phyloP scores from a whole-genome alignment of 2,329 filamentous ascomycete species.

The Mycocentrospora acerina region DNA sequence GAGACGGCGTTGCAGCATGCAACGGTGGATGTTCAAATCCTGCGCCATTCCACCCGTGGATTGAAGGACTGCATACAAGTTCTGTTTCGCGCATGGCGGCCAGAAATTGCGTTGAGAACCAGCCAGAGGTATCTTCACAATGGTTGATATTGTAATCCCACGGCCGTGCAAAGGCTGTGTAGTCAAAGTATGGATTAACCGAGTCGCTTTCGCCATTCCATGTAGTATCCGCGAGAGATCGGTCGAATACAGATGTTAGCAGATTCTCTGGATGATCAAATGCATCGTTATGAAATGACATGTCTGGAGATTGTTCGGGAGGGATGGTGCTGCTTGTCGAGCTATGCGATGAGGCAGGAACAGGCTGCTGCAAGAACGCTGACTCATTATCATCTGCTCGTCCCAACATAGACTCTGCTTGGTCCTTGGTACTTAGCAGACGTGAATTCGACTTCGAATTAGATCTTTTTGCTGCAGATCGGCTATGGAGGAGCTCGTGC shows the following conservation, averaged over 20 bases:
- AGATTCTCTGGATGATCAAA: too few relatives aligned
- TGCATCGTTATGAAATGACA: too few relatives aligned
- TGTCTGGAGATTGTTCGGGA: too few relatives aligned
- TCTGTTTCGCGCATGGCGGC: conserved; percentile 8
- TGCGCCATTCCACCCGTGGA: not conserved
- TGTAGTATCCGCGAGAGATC: not conserved
- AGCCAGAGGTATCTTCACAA: not conserved
- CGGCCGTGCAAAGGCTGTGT: conserved; percentile 6
- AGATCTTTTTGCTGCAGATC: not conserved
- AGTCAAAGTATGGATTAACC: conserved; percentile 8
- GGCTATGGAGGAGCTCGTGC: conserved; percentile 8
- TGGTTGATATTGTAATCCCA: conserved; percentile 4
- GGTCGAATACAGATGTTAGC: not conserved
- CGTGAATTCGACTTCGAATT: conserved; percentile 1
- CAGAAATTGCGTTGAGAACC: conserved; percentile 7
- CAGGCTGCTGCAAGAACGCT: too few relatives aligned
- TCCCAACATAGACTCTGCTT: too few relatives aligned
- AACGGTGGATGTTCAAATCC: not conserved
- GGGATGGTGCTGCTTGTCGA: too few relatives aligned
- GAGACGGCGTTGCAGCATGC: too few relatives aligned
- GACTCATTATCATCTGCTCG: too few relatives aligned
- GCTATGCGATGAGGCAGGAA: too few relatives aligned
- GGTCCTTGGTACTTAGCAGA: too few relatives aligned
- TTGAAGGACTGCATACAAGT: conserved; percentile 5
- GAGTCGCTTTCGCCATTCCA: not conserved